A percentile compares a stretch with the other conserved stretches of the same genome.
Conservation (phyloP, 768 basidiomycete species). For the Amanita pseudoporphyria region DNA sequence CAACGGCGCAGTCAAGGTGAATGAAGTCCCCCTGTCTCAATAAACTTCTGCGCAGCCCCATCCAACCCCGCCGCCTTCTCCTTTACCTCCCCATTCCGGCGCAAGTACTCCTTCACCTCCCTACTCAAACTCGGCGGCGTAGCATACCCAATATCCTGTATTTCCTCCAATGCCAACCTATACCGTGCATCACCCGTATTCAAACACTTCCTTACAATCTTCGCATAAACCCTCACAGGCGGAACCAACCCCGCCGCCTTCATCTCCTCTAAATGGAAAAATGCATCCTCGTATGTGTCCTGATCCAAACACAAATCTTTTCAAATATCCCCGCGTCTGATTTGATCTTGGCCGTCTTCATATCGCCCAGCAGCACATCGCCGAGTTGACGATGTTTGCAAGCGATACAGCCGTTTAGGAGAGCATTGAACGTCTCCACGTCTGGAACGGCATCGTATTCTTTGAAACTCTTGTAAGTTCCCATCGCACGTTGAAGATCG, state of each 20-base stretch:
- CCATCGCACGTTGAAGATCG: conserved; percentile 70
- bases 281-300: conserved; percentile 73
- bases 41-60: conserved; percentile 20
- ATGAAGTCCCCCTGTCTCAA: conserved; percentile 25
- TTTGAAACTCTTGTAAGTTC: conserved; percentile 56
- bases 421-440: conserved; percentile 56
- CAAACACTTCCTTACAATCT: conserved; percentile 50
- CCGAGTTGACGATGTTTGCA: conserved; percentile 60
- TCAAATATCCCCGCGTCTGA: conserved; percentile 58
- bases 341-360: conserved; percentile 46
- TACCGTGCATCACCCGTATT: conserved; percentile 49
- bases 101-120: conserved; percentile 6
- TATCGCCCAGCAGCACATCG: conserved; percentile 54
- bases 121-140: conserved; percentile 14
- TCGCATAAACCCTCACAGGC: conserved; percentile 42
- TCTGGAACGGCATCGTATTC: conserved; percentile 49
- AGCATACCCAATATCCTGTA: conserved; percentile 50
- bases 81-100: neutral
- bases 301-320: conserved; percentile 66
- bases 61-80: conserved; percentile 13
- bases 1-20: too few species aligned
- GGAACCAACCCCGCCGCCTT: conserved; percentile 56
- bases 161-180: conserved; percentile 58
- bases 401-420: conserved; percentile 55
- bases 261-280: conserved; percentile 86